A percentile compares a stretch with the other conserved stretches of the same genome.
These are phyloP conservation scores for Porphyridium purpureum DNA, from an alignment of 23 red algal genomes.

Conservation along the genomic window DNA sequence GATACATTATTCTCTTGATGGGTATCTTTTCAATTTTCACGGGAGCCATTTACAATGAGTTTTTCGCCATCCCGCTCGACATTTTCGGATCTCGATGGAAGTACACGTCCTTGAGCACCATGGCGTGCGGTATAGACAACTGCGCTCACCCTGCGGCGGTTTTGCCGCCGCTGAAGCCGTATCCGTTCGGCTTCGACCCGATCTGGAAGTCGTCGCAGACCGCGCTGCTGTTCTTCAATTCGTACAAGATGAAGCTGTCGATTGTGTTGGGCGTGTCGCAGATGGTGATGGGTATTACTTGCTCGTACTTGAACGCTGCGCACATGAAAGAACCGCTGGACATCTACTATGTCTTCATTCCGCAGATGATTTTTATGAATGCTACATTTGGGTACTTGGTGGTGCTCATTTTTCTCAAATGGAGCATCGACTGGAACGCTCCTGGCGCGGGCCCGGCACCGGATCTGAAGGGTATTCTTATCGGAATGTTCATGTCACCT, in stretches of 20 bases:
- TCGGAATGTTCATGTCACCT: constrained; percentile 94
- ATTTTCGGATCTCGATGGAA: constrained; percentile 72
- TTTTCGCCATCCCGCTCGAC: constrained; percentile 74
- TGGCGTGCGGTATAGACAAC: constrained; percentile 91
- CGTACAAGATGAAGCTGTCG: constrained; percentile 98
- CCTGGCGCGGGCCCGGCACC: constrained; percentile 34
- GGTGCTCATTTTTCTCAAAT: constrained; percentile 73
- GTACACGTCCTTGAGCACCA: constrained; percentile 27
- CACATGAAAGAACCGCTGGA: constrained; percentile 46
- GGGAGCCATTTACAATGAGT: constrained; percentile 90
- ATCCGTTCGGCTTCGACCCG: constrained; percentile 93
- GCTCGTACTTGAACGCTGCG: constrained; percentile 70
- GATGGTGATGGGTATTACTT: constrained; percentile 85
- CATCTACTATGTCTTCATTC: constrained; percentile 90
- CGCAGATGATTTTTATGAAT: constrained; percentile 93
- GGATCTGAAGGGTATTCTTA: constrained; percentile 80
- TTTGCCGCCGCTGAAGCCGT: constrained; percentile 39
- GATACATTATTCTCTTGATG: constrained; percentile 89
- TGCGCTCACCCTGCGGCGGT: constrained; percentile 43
- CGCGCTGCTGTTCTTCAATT: constrained; percentile 85
- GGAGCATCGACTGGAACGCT: constrained; percentile 77
- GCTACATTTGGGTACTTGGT: constrained; percentile 85
- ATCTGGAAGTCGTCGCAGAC: constrained; percentile 67
- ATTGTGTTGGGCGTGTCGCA: constrained; percentile 83
- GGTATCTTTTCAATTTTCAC: constrained; percentile 93